phyloP scores from a whole-genome alignment of 2,329 filamentous ascomycete species.

The Fusarium succisae region DNA sequence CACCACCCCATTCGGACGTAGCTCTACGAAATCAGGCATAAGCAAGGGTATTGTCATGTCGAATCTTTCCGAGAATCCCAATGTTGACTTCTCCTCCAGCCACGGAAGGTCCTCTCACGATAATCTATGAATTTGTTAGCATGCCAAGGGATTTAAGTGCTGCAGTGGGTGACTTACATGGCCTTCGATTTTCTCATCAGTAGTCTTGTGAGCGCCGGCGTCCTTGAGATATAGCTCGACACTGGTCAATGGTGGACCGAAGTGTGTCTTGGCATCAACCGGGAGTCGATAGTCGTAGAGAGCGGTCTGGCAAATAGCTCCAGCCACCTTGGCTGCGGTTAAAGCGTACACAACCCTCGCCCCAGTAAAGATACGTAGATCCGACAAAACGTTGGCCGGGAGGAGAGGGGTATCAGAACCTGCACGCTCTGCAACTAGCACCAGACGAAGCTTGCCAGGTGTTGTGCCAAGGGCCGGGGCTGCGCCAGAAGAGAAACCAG shows the following conservation, averaged over 20 bases:
- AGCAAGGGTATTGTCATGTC: conserved; percentile 77
- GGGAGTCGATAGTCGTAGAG: conserved; percentile 84
- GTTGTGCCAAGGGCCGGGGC: conserved; percentile 67
- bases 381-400: conserved; percentile 75
- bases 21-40: conserved; percentile 51
- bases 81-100: conserved; percentile 71
- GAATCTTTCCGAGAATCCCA: conserved; percentile 71
- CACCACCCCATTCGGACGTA: neutral
- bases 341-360: conserved; percentile 87
- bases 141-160: neutral
- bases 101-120: conserved; percentile 78
- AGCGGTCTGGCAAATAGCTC: conserved; percentile 86
- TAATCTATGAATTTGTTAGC: conserved; percentile 60
- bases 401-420: conserved; percentile 71
- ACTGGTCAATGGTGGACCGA: conserved; percentile 82
- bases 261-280: conserved; percentile 64
- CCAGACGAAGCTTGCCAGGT: conserved; percentile 79
- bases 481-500: conserved; percentile 65
- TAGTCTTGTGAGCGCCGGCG: conserved; percentile 67
- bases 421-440: conserved; percentile 80
- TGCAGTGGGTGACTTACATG: conserved; percentile 61
- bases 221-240: conserved; percentile 81
- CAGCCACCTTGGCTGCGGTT: conserved; percentile 83
- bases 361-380: conserved; percentile 82
- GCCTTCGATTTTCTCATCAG: conserved; percentile 69